These are phyloP conservation scores for Mucor velutinosus DNA, from an alignment of 371 early-diverging fungal species.

Conservation along the genomic window DNA sequence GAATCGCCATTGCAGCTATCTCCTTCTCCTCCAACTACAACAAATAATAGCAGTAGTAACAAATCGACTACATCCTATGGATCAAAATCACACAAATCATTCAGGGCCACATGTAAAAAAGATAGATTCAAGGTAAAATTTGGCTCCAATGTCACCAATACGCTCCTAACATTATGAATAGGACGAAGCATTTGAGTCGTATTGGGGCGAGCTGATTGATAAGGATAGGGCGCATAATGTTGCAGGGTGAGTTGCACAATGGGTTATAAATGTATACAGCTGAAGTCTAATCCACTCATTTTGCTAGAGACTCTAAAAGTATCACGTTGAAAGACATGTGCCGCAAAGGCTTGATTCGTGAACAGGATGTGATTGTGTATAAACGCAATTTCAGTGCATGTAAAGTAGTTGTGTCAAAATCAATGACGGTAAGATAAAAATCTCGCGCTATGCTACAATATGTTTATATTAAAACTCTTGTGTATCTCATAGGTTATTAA, in stretches of 20 bases:
- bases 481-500: conserved; percentile 38
- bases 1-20: conserved; percentile 9
- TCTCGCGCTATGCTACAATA: background rate
- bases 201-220: conserved; percentile 45
- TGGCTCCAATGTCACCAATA: background rate
- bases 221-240: conserved; percentile 51
- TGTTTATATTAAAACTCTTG: background rate
- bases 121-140: conserved; percentile 12
- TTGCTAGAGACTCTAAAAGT: conserved; percentile 46
- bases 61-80: conserved; percentile 8
- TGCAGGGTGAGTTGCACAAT: conserved; percentile 39
- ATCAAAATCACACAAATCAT: background rate
- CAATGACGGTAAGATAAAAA: conserved; percentile 40
- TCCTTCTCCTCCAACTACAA: conserved; percentile 8
- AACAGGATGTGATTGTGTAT: conserved; percentile 49
- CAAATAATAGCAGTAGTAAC: conserved; percentile 10
- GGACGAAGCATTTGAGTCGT: conserved; percentile 44
- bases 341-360: conserved; percentile 50
- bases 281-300: background rate
- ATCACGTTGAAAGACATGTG: conserved; percentile 59
- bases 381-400: conserved; percentile 57
- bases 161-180: background rate
- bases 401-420: conserved; percentile 50
- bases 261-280: background rate
- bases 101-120: conserved; percentile 1